Percentiles rank a stretch among this genome's conserved stretches.
phyloP scores from a whole-genome alignment of 805 yeast species.

The Saccharomycopsis sp. region DNA sequence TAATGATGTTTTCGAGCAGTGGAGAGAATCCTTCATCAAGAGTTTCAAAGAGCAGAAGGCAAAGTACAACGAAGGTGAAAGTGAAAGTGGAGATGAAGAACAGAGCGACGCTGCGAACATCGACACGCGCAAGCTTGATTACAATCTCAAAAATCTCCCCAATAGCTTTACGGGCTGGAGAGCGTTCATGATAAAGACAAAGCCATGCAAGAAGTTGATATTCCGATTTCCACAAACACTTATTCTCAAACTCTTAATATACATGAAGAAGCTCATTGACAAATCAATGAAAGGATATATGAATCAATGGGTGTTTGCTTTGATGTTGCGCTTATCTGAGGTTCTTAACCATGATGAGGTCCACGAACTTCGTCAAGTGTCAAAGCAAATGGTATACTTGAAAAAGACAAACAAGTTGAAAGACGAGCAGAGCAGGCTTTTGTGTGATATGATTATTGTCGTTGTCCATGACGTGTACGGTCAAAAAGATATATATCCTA shows the following conservation, averaged over 20 bases:
- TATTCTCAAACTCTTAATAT: constrained; percentile 12
- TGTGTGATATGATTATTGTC: constrained; percentile 15
- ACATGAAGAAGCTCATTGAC: constrained; percentile 18
- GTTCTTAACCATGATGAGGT: constrained; percentile 15
- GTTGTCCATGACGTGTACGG: constrained; percentile 16
- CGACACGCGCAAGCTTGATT: not conserved
- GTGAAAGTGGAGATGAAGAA: not conserved
- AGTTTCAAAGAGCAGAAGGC: constrained; percentile 3
- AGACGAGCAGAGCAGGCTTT: constrained; percentile 2
- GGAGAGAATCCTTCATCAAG: not conserved
- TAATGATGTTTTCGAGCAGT: not conserved
- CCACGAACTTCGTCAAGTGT: constrained; percentile 14
- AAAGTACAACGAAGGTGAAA: not conserved
- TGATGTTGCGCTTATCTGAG: constrained; percentile 14
- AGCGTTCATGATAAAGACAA: constrained; percentile 15
- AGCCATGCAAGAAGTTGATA: constrained; percentile 7
- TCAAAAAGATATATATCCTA: constrained; percentile 20
- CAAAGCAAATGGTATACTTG: constrained; percentile 5
- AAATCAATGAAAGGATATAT: constrained; percentile 14
- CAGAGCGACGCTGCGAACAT: not conserved
- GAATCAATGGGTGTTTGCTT: constrained; percentile 12
- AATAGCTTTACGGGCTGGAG: constrained; percentile 20
- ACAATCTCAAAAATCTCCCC: constrained; percentile 11
- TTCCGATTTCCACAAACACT: constrained; percentile 7
- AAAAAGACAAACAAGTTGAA: not conserved